Evolutionary conservation across 257 asterid species (phyloP), one percentile per base, ranked within the genome.

Genomic region (Gentiana macrophylla): DNA sequence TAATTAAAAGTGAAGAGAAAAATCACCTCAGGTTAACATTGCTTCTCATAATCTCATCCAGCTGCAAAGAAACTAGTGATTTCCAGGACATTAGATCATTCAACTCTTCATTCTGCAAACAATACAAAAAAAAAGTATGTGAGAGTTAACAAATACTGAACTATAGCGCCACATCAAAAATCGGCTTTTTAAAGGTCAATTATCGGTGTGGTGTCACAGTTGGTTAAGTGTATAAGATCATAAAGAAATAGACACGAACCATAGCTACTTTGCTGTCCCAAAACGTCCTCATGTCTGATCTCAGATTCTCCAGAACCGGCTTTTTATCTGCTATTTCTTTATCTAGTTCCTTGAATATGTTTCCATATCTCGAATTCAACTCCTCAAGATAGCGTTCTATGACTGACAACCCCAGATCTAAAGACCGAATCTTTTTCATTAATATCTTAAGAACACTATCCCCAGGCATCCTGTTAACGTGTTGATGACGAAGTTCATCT

Each of bases 361-460:
- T 89, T 55, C 86, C 74, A 32, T 92, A 83, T 73, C 84, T 70
- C 54, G 84, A 63, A 70, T 80, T 85, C 32, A 92, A 65, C 77
- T 92, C 99, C 69, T 83, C 95, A 13, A 85, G 63, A 68, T 88
- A 88, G 37, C 80, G 81, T 71, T 88, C 99, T 24, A 88, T 73
- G 65, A 92, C 78, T 6, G 86, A 92, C 54, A 92, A 62, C 73
- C 84, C 85, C 74, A 88, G 62, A 80, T 92, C 99, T 67, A 92
- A 74, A 32, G 94, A 83, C 66, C 85, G 75, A 2, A 88, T 95
- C 68, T 92, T 92, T 63, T 79, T 73, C 97, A 88, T 79, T 45
- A 92, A 74, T 64, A 92, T 88, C 79, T 83, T 88, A 61, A 92
- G 95, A 67, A 89, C 97, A 73, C 94, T 88, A 67, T 92, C 99